phyloP scores from a whole-genome alignment of 1,284 basidiomycete genomes.

The Pyrrhoderma noxium region DNA sequence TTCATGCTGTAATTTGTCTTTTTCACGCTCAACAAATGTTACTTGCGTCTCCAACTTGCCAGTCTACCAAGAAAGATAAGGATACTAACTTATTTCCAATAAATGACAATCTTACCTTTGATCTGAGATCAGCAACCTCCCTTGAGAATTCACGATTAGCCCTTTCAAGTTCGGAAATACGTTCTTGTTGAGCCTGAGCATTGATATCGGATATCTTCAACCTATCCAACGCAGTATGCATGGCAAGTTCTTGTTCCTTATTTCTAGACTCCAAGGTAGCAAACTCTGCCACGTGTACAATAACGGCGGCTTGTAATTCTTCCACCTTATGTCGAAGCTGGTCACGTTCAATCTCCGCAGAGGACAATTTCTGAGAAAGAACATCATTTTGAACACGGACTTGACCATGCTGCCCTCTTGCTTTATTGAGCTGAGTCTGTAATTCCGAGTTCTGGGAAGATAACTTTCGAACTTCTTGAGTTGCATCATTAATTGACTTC shows the following conservation, averaged over 20 bases:
- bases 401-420: conserved; percentile 66
- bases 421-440: conserved; percentile 64
- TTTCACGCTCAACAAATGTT: conserved; percentile 50
- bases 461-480: conserved; percentile 56
- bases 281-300: conserved; percentile 40
- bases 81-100: conserved; percentile 1
- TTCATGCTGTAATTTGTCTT: conserved; percentile 45
- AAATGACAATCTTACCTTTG: conserved; percentile 42
- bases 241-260: conserved; percentile 57
- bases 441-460: conserved; percentile 49
- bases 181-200: conserved; percentile 49
- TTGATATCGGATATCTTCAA: conserved; percentile 64
- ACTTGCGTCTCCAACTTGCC: conserved; percentile 53
- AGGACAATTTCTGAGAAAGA: conserved; percentile 49
- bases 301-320: conserved; percentile 40
- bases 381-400: conserved; percentile 76
- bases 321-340: conserved; percentile 46
- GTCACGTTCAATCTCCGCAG: conserved; percentile 60
- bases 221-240: conserved; percentile 59
- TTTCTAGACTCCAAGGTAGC: conserved; percentile 47
- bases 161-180: conserved; percentile 55
- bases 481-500: conserved; percentile 47
- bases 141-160: conserved; percentile 40
- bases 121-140: conserved; percentile 49
- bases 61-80: conserved; percentile 35